Evolutionary conservation across 805 yeast genomes (phyloP), one percentile per base, ranked within the genome.

Genomic region (Cyberlindnera japonica): DNA sequence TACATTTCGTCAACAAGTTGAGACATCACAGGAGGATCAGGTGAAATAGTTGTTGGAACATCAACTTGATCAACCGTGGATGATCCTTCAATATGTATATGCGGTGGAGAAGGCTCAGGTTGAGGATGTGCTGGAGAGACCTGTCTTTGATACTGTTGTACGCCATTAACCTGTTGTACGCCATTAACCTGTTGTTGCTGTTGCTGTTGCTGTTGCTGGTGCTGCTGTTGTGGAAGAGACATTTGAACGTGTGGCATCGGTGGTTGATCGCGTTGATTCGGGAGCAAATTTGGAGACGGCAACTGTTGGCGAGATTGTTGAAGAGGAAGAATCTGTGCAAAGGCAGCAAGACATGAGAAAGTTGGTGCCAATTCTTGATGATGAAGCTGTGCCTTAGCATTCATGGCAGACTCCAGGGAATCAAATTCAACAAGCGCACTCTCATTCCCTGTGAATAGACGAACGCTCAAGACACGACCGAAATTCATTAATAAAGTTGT

Each of bases 311-410:
- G 31, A 8, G 29, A 29, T 18, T 40, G 47, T 54, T 62, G 51
- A 45, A 45, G 58, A 27, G 64, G 74, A 51, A 61, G 53, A 23
- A 88, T 75, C 54, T 83, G 85, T 4, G 96, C 97, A 70, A 88
- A 93, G 0, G 90, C 86, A 27, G 88, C 86, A 28, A 77, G 68
- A 58, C 93, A 77, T 14, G 83, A 77, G 19, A 76, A 71, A 4
- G 95, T 95, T 3, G 91, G 86, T 45, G 80, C 75, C 28, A 91
- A 69, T 55, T 91, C 96, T 49, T 81, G 79, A 48, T 89, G 95
- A 55, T 84, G 87, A 55, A 90, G 73, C 36, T 72, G 77, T 13
- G 86, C 83, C 55, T 81, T 80, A 37, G 96, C 88, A 35, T 72
- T 74, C 71, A 85, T 78, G 8, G 99, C 95, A 23, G 78, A 67